Conservation (phyloP, 176 grass and related monocot genomes). For the Triticum dicoccoides region DNA sequence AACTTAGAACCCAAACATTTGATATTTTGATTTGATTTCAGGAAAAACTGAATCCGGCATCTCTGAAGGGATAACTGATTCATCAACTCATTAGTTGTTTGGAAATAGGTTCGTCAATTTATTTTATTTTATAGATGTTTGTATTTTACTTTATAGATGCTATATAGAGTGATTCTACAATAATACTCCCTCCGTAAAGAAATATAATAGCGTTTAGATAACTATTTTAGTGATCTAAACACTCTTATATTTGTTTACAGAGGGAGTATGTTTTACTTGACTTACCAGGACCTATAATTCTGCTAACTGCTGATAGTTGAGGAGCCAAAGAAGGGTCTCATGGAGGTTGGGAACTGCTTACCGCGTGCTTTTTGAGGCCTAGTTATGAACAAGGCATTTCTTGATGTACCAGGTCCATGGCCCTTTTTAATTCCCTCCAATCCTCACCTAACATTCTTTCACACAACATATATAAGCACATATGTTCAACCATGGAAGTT, state of each 20-base stretch:
- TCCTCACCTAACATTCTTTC: conserved; percentile 55
- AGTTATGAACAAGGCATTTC: conserved; percentile 14
- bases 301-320: not conserved
- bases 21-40: not conserved
- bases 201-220: too few species aligned
- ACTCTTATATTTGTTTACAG: too few species aligned
- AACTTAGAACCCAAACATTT: not conserved
- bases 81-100: not conserved
- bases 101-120: not conserved
- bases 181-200: too few species aligned
- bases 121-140: not conserved
- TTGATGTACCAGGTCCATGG: conserved; percentile 37
- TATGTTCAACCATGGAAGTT: not conserved
- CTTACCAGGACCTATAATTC: not conserved
- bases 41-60: not conserved
- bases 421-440: conserved; percentile 22
- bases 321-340: conserved; percentile 14
- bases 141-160: not conserved
- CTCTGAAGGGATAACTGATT: not conserved
- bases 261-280: not conserved
- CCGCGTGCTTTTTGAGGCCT: conserved; percentile 14
- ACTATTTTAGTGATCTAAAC: too few species aligned
- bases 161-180: not conserved
- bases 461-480: conserved; percentile 17
- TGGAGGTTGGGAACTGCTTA: conserved; percentile 6